These are phyloP conservation scores for Elsinoe ampelina DNA, from an alignment of 2,329 filamentous ascomycete genomes.

Conservation along the genomic window DNA sequence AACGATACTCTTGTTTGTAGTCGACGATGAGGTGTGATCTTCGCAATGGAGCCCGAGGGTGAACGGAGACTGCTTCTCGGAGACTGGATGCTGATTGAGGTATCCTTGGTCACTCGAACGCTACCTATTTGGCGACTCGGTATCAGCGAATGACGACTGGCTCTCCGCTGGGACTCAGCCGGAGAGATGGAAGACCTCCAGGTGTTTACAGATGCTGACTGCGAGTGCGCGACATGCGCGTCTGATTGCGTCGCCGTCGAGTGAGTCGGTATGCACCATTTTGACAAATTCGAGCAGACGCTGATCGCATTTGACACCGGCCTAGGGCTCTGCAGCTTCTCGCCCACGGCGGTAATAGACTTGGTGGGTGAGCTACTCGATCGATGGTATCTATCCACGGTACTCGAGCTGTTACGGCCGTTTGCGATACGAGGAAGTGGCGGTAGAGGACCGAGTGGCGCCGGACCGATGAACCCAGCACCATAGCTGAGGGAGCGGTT, in stretches of 20 bases:
- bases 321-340: slow-evolving; percentile 1
- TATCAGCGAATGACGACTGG: background rate
- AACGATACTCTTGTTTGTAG: background rate
- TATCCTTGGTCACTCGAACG: background rate
- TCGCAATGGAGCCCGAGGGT: background rate
- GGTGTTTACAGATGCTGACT: slow-evolving; percentile 9
- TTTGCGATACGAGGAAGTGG: background rate
- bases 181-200: slow-evolving; percentile 12
- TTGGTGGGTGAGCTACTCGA: background rate
- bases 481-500: slow-evolving; percentile 6
- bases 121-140: background rate
- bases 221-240: slow-evolving; percentile 9
- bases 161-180: background rate
- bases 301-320: background rate
- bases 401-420: background rate
- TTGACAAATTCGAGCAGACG: background rate
- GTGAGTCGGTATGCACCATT: slow-evolving; percentile 4
- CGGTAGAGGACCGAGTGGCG: slow-evolving; percentile 9
- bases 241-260: background rate
- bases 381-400: background rate
- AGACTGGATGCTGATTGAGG: background rate
- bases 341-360: background rate
- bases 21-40: background rate
- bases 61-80: background rate
- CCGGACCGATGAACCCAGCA: background rate